Conservation (phyloP, 148 eudicot genomes). For the Vaccinium macrocarpon region DNA sequence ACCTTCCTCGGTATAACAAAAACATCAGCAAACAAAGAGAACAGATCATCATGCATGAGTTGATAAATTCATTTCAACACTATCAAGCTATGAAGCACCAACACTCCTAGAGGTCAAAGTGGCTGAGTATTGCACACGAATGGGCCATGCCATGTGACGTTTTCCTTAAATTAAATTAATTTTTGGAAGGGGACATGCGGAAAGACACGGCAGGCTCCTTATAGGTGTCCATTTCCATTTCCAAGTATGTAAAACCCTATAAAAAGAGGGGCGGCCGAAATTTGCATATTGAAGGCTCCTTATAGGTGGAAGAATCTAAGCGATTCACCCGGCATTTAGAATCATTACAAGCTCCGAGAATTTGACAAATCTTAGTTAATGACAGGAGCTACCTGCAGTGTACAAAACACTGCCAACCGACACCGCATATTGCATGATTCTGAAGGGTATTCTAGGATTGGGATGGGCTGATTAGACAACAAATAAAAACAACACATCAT, state of each 20-base stretch:
- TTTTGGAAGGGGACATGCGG: no score
- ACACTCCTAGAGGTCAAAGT: no score
- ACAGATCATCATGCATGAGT: background rate
- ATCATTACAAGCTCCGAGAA: background rate
- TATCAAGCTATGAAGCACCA: background rate
- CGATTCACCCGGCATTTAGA: background rate
- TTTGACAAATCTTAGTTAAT: background rate
- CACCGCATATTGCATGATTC: background rate
- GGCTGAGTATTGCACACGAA: no score
- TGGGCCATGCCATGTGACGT: no score
- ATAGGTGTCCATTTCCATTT: no score
- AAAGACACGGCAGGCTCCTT: no score
- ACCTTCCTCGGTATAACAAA: background rate
- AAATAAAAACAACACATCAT: background rate
- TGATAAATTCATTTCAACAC: background rate
- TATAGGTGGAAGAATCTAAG: background rate
- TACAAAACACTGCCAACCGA: background rate
- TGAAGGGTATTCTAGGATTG: background rate
- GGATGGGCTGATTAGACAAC: background rate
- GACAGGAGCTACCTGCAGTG: background rate
- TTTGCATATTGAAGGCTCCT: background rate
- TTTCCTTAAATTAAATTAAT: no score
- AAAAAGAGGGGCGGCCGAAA: background rate
- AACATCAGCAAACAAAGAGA: background rate
- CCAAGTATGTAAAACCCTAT: background rate